phyloP scores from a whole-genome alignment of 2,329 filamentous ascomycete genomes.

The Huntiella abstrusa region DNA sequence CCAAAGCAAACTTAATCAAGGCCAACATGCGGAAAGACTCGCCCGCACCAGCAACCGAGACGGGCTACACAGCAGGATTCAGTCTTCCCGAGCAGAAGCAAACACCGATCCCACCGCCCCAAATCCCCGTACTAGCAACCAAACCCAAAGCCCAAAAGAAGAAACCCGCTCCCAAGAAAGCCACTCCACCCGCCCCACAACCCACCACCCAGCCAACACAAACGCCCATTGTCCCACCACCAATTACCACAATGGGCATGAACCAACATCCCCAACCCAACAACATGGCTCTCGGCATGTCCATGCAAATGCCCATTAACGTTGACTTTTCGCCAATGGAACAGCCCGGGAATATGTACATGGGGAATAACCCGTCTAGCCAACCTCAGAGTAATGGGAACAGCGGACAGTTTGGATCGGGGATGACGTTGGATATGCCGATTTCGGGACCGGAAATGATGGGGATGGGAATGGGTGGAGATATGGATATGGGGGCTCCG shows the following conservation, averaged over 20 bases:
- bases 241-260: not conserved
- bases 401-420: no score
- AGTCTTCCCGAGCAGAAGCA: constrained; percentile 8
- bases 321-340: no score
- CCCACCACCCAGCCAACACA: constrained; percentile 7
- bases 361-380: no score
- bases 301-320: no score
- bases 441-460: constrained; percentile 1
- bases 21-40: constrained; percentile 5
- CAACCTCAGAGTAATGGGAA: no score
- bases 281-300: no score
- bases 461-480: constrained; percentile 5
- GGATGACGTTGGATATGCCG: not conserved
- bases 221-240: constrained; percentile 11
- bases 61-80: constrained; percentile 5
- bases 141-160: not conserved
- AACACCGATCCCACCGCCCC: constrained; percentile 12
- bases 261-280: no score
- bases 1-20: constrained; percentile 2
- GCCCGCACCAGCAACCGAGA: constrained; percentile 4
- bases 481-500: constrained; percentile 2
- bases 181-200: constrained; percentile 18
- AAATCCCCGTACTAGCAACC: constrained; percentile 4
- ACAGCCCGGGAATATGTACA: no score
- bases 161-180: constrained; percentile 15